These are phyloP conservation scores for Bacidia gigantensis DNA, from an alignment of 495 filamentous ascomycete genomes.

Conservation along the genomic window DNA sequence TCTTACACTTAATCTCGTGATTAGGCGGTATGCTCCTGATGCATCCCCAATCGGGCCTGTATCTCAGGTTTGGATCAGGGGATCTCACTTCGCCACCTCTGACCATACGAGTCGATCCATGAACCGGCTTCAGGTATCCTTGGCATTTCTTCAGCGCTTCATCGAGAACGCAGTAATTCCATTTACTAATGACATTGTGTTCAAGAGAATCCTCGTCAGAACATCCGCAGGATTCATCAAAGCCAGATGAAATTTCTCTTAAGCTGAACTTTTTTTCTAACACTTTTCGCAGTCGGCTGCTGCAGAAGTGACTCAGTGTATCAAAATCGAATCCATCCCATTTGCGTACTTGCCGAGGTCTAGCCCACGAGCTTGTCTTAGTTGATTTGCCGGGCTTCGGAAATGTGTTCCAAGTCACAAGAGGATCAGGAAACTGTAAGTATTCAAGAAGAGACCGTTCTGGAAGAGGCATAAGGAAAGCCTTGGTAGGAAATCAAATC, in stretches of 20 bases:
- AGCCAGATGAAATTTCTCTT: neutral
- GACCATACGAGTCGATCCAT: conserved; percentile 2
- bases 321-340: neutral
- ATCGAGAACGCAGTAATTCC: conserved; percentile 5
- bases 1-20: neutral
- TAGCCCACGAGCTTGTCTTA: neutral
- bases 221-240: neutral
- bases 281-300: neutral
- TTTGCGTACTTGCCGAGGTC: neutral
- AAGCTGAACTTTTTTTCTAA: neutral
- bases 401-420: too few species aligned
- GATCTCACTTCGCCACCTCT: conserved; percentile 9
- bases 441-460: too few species aligned
- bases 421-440: too few species aligned
- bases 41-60: conserved; percentile 4
- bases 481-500: too few species aligned
- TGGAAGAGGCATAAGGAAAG: too few species aligned
- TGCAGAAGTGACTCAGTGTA: neutral
- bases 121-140: neutral
- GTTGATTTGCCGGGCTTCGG: neutral
- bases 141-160: conserved; percentile 7
- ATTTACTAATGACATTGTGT: conserved; percentile 4
- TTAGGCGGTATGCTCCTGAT: neutral
- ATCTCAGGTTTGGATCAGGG: neutral
- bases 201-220: conserved; percentile 12